phyloP scores from a whole-genome alignment of 352 stramenopile genomes.

The Phytophthora litchii region DNA sequence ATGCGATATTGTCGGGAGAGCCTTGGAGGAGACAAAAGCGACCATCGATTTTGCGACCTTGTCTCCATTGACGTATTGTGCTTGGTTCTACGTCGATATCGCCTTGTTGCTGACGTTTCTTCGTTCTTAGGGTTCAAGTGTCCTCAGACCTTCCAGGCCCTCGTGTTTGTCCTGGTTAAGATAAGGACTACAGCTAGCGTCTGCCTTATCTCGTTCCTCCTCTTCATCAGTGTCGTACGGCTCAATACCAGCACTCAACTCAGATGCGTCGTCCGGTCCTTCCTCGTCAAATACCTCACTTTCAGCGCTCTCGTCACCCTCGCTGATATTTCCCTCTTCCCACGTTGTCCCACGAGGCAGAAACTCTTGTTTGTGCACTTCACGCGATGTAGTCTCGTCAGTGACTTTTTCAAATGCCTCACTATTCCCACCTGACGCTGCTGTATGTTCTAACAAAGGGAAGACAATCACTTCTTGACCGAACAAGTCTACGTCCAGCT shows the following conservation, averaged over 20 bases:
- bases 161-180: conserved; percentile 24
- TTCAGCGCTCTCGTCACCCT: conserved; percentile 14
- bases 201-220: conserved; percentile 13
- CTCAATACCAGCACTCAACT: background rate
- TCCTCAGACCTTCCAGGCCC: background rate
- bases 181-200: conserved; percentile 11
- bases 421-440: background rate
- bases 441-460: conserved; percentile 41
- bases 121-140: background rate
- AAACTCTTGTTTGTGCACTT: conserved; percentile 14
- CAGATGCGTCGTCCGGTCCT: background rate
- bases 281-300: conserved; percentile 13
- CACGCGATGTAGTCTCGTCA: conserved; percentile 2
- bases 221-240: conserved; percentile 15
- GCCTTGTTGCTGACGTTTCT: conserved; percentile 13
- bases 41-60: conserved; percentile 28
- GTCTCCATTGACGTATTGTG: conserved; percentile 9
- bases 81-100: background rate
- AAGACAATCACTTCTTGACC: conserved; percentile 62
- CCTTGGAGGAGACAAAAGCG: conserved; percentile 23
- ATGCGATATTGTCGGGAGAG: background rate
- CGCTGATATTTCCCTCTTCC: conserved; percentile 20
- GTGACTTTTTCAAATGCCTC: conserved; percentile 6
- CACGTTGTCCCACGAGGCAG: conserved; percentile 13
- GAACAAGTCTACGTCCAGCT: conserved; percentile 65